A percentile compares a stretch with the other conserved stretches of the same genome.
phyloP scores from a whole-genome alignment of 2,329 filamentous ascomycete species.

The Diaporthe aspalathi region DNA sequence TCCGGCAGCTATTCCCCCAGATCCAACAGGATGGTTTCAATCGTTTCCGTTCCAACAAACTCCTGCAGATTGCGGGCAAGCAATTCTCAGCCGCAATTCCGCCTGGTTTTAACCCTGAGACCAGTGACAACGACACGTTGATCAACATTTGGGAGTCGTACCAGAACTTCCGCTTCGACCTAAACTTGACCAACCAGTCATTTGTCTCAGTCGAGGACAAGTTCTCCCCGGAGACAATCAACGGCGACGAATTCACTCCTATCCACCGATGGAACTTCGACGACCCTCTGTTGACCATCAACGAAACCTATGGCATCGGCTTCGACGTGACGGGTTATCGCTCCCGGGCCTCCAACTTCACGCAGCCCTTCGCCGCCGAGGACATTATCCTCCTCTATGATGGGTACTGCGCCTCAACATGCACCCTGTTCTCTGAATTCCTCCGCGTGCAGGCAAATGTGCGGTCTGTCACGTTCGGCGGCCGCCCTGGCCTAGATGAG shows the following conservation, averaged over 20 bases:
- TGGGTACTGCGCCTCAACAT: slow-evolving; percentile 68
- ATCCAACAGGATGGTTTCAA: slow-evolving; percentile 54
- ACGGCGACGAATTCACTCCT: slow-evolving; percentile 63
- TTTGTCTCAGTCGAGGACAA: slow-evolving; percentile 58
- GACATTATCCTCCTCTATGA: slow-evolving; percentile 68
- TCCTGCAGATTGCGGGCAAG: slow-evolving; percentile 27
- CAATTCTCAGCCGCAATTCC: slow-evolving; percentile 30
- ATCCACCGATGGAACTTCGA: slow-evolving; percentile 60
- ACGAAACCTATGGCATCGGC: slow-evolving; percentile 45
- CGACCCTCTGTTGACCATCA: slow-evolving; percentile 50
- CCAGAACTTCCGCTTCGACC: slow-evolving; percentile 61
- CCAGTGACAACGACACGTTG: slow-evolving; percentile 49
- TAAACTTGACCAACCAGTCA: slow-evolving; percentile 58
- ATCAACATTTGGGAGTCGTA: slow-evolving; percentile 59
- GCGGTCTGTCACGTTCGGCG: slow-evolving; percentile 63
- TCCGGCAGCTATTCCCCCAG: slow-evolving; percentile 65
- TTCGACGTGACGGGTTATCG: slow-evolving; percentile 57
- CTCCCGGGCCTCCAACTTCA: slow-evolving; percentile 54
- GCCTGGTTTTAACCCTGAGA: slow-evolving; percentile 55
- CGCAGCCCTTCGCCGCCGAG: slow-evolving; percentile 64
- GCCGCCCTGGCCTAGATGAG: slow-evolving; percentile 47
- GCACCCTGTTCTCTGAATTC: slow-evolving; percentile 66
- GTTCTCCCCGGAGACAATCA: slow-evolving; percentile 49
- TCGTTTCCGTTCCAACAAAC: slow-evolving; percentile 43
- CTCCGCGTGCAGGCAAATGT: slow-evolving; percentile 62